phyloP scores from a whole-genome alignment of 495 filamentous ascomycete species.

The Penicillium ochrochloron region DNA sequence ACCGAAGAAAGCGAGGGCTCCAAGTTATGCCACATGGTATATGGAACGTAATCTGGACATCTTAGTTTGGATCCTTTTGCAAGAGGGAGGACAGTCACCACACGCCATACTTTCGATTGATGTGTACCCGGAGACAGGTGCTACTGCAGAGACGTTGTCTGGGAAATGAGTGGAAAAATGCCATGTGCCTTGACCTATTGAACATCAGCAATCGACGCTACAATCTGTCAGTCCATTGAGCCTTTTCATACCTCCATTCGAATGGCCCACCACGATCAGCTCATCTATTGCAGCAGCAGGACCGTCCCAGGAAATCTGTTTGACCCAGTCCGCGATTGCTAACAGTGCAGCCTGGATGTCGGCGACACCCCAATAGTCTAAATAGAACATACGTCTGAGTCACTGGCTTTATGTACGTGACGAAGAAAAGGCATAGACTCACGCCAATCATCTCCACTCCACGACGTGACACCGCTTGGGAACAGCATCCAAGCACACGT shows the following conservation, averaged over 20 bases:
- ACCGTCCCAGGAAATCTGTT: slow-evolving; percentile 24
- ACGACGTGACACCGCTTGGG: slow-evolving; percentile 62
- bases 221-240: not conserved
- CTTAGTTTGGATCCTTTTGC: not conserved
- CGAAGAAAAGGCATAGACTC: slow-evolving; percentile 23
- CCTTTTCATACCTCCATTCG: slow-evolving; percentile 3
- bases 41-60: slow-evolving; percentile 61
- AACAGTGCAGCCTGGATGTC: slow-evolving; percentile 59
- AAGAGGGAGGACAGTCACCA: not conserved
- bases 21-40: slow-evolving; percentile 56
- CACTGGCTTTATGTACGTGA: not conserved
- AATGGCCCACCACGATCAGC: slow-evolving; percentile 2
- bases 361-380: slow-evolving; percentile 61
- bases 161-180: slow-evolving; percentile 61
- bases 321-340: slow-evolving; percentile 57
- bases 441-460: slow-evolving; percentile 70
- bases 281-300: not conserved
- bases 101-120: slow-evolving; percentile 58
- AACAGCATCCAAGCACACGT: slow-evolving; percentile 62
- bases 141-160: slow-evolving; percentile 60
- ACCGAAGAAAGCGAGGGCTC: slow-evolving; percentile 53
- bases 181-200: slow-evolving; percentile 59
- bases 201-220: slow-evolving; percentile 30
- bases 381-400: slow-evolving; percentile 18
- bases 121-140: slow-evolving; percentile 61